Conservation (phyloP, 768 basidiomycete species). For the Leccinellum luteum region DNA sequence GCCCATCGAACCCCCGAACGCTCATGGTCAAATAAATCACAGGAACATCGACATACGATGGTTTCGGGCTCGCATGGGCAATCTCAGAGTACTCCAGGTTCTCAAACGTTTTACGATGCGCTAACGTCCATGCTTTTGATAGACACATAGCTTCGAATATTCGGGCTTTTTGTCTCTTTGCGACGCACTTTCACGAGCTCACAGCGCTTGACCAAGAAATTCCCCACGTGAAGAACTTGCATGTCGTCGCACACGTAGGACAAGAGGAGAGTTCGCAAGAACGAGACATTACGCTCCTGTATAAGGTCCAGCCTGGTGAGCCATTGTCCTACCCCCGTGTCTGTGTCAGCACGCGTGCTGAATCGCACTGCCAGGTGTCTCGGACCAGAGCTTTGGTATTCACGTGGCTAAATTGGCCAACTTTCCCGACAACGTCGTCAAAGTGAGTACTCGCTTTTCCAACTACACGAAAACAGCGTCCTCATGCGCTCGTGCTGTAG, state of each 20-base stretch:
- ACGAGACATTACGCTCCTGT: slow-evolving; percentile 78
- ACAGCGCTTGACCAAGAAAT: slow-evolving; percentile 88
- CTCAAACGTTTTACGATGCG: background rate
- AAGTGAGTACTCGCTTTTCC: slow-evolving; percentile 41
- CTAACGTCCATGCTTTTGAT: background rate
- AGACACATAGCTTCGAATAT: slow-evolving; percentile 94
- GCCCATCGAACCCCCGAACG: background rate
- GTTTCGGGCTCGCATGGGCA: slow-evolving; percentile 97
- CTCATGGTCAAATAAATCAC: slow-evolving; percentile 8
- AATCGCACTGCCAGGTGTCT: slow-evolving; percentile 55
- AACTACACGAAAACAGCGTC: background rate
- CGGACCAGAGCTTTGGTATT: slow-evolving; percentile 98
- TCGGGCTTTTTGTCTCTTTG: slow-evolving; percentile 92
- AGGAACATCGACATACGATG: slow-evolving; percentile 97
- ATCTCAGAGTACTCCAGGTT: slow-evolving; percentile 82
- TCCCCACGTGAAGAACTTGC: slow-evolving; percentile 86
- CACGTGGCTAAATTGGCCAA: slow-evolving; percentile 97
- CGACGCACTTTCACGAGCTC: slow-evolving; percentile 97
- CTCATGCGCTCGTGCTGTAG: slow-evolving; percentile 35
- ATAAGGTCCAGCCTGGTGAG: slow-evolving; percentile 76
- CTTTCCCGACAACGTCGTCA: slow-evolving; percentile 93
- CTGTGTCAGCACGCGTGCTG: background rate
- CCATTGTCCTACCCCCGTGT: background rate
- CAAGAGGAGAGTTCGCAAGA: slow-evolving; percentile 45
- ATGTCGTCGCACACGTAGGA: slow-evolving; percentile 91